Base-by-base conservation (phyloP, 1,139 yeast genomes). In the Yamadazyma sp. region DNA sequence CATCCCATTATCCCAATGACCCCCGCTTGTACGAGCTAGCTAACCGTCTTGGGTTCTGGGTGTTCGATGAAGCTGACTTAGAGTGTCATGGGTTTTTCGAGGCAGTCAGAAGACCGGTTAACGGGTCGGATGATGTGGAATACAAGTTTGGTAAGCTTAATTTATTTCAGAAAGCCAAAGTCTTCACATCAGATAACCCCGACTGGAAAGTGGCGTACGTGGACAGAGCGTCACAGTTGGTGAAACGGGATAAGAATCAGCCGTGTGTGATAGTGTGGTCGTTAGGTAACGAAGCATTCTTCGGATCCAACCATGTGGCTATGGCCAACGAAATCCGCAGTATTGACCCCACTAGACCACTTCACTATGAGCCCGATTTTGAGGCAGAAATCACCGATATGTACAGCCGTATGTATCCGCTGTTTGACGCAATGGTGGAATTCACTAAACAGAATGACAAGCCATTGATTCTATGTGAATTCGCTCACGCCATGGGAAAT, bases 401-500 rank as follows among this genome's bases (percentile, higher is more conserved):
- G 43, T 58, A 48, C 40, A 53, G 62, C 34, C 42, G 56, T 34
- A 63, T 63, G 69, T 63, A 63, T 42, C 56, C 64, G 0, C 42
- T 50, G 23, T 51, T 51, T 20, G 51, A 48, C 6, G 43, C 43
- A 9, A 48, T 61, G 13, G 50, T 53, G 26, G 46, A 43, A n/a
- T 51, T 48, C 37, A 57, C 53, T 6, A 17, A 32, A n/a, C 33
- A 33, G 26, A 42, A 28, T 10, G 51, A 44, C 10, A 59, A 57
- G 39, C 68, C 69, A 5, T 50, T 58, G 21, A 52, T 63, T 17
- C 43, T 63, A 28, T 63, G 68, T 42, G 69, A 63, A 44, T 63
- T 58, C 45, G 66, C 50, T 11, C 69, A 63, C 40, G 64, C 67
- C 4, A 63, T 63, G 69, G 69, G 69, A 6, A 62, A 62, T 40